These are phyloP conservation scores for Metarhizium sp. DNA, from an alignment of 2,329 filamentous ascomycete species.

Conservation along the genomic window DNA sequence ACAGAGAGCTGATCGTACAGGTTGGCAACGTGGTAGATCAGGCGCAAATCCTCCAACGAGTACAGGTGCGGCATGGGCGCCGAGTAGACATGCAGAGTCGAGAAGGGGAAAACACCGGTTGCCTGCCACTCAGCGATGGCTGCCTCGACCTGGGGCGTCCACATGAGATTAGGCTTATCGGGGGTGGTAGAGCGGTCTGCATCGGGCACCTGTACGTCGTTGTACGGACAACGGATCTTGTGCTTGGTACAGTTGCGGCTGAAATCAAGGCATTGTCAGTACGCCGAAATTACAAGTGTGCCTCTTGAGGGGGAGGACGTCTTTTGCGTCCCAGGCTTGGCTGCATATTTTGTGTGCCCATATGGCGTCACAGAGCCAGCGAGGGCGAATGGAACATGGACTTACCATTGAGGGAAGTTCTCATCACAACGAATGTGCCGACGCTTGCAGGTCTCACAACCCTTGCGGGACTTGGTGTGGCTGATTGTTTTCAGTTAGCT, in stretches of 20 bases:
- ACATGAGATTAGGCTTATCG: conserved; percentile 64
- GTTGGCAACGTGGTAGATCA: conserved; percentile 84
- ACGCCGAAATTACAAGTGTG: neutral
- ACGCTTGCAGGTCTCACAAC: conserved; percentile 95
- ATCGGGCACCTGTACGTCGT: conserved; percentile 65
- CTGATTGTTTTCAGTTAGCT: conserved; percentile 33
- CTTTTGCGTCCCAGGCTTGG: neutral
- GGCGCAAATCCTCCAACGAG: conserved; percentile 67
- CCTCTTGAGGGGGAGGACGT: neutral
- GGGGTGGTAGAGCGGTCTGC: conserved; percentile 51
- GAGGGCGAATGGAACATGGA: conserved; percentile 6
- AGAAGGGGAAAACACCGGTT: conserved; percentile 79
- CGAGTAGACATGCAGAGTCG: conserved; percentile 67
- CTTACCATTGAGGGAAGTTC: conserved; percentile 92
- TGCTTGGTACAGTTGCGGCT: conserved; percentile 99
- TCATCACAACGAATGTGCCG: conserved; percentile 97
- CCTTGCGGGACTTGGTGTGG: conserved; percentile 98
- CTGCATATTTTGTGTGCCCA: neutral
- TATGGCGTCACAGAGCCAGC: conserved; percentile 2
- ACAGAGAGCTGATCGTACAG: conserved; percentile 75
- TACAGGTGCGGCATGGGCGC: conserved; percentile 64
- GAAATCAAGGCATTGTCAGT: conserved; percentile 12
- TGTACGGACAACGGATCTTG: conserved; percentile 96
- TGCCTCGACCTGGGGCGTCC: conserved; percentile 76
- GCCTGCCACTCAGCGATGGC: conserved; percentile 75